Base-by-base conservation (phyloP, 129 eudicot genomes). In the Artemisia tridentata region DNA sequence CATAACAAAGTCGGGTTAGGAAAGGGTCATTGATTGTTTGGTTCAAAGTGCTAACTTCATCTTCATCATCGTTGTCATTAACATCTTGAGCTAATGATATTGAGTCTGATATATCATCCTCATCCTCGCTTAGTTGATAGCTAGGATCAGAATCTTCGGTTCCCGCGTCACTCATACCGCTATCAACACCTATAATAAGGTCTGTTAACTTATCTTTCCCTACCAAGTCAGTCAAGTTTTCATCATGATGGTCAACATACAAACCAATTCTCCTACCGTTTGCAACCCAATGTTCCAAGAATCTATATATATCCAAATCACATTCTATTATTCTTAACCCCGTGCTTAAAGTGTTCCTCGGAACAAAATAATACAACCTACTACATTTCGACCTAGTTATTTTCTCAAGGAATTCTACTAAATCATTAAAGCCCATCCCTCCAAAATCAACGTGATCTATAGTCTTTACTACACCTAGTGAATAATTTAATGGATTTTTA, bases 251-350 rank as follows among this genome's bases (percentile, higher is more conserved):
- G 11, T 67, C 25, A 65, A 65, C 31, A 45, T 65, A 64, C 16
- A 17, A 64, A 63, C 53, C 10, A 65, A 65, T 65, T 4, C 54
- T 6, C 19, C 69, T 12, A 47, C 17, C 54, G 46, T 19, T 43
- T 18, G 8, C 12, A 17, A 25, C 15, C 60, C 69, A 60, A 49
- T 49, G 23, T 48, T 67, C 60, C 25, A 49, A 67, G 9, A 67
- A 67, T 19, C 57, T 23, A 67, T 67, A 67, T 13, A 48, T 67
- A 67, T 67, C 60, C 3, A 21, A 49, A 47, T 67, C 72, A 67
- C 23, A 47, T 49, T 49, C 25, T 67, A 67, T 67, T 8, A 51
- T 46, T 50, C 47, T 67, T 38, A 67, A 67, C 25, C 60, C 25
- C 2, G 7, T 49, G 16, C 55, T 25, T 67, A 49, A 67, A 14